Percentiles rank a stretch among this genome's conserved stretches.
phyloP scores from a whole-genome alignment of 2,329 filamentous ascomycete species.

The Colletotrichum spinosum region DNA sequence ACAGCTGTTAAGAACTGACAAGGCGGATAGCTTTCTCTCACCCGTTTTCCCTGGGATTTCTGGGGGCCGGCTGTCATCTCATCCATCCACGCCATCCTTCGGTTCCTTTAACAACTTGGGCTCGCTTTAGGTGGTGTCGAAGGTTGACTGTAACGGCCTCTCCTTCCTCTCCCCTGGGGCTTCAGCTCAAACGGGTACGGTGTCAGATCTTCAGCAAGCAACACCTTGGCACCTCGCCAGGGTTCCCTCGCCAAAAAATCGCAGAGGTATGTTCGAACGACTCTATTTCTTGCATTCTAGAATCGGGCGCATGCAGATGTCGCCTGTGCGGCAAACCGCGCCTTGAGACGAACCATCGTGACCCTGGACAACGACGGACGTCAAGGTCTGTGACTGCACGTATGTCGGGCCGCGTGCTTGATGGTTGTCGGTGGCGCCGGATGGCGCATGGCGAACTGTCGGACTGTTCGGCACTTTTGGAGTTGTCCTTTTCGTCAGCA shows the following conservation, averaged over 20 bases:
- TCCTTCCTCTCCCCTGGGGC: background rate
- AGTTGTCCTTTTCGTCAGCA: background rate
- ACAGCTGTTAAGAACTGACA: conserved; percentile 21
- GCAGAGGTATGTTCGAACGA: conserved; percentile 27
- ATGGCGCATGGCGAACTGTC: conserved; percentile 2
- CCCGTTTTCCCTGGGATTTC: background rate
- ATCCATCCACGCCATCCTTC: conserved; percentile 8
- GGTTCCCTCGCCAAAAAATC: conserved; percentile 24
- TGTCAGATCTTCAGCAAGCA: conserved; percentile 9
- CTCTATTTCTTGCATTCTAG: conserved; percentile 16
- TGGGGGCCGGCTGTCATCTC: conserved; percentile 23
- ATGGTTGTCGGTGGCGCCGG: background rate
- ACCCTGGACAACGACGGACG: conserved; percentile 7
- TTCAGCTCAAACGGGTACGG: conserved; percentile 31
- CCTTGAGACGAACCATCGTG: conserved; percentile 28
- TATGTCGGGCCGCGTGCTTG: no score
- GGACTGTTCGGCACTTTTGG: conserved; percentile 11
- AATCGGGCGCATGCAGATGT: conserved; percentile 18
- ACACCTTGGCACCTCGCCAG: conserved; percentile 21
- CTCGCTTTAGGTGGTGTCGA: background rate
- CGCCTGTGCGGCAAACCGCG: conserved; percentile 1
- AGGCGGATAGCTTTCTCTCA: background rate
- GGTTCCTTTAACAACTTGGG: conserved; percentile 24
- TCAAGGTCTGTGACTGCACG: background rate
- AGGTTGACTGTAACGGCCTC: conserved; percentile 18